Conservation (phyloP, 208 protist genomes). For the Leishmania arabica region DNA sequence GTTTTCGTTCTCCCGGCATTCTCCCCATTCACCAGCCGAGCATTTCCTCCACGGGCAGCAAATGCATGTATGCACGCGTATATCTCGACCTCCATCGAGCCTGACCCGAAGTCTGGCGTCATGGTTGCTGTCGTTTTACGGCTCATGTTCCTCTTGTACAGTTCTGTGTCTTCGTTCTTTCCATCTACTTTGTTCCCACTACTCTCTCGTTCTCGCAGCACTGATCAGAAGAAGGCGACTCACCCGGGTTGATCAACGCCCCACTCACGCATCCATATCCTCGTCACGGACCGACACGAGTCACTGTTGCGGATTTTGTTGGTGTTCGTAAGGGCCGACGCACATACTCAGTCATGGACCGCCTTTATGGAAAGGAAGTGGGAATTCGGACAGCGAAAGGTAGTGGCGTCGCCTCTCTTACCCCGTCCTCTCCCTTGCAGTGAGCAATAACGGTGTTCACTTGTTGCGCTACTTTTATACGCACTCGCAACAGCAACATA, state of each 20-base stretch:
- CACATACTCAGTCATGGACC: neutral
- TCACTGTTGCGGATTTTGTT: neutral
- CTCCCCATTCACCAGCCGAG: too few relatives aligned
- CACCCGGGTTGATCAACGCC: neutral
- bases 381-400: neutral
- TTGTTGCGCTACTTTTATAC: neutral
- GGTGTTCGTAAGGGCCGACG: neutral
- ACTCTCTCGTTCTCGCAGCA: neutral
- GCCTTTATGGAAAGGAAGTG: neutral
- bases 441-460: neutral
- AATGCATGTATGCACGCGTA: neutral
- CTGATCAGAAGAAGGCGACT: neutral
- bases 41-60: neutral
- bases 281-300: neutral
- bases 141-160: conserved; percentile 16
- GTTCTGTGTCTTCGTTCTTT: conserved; percentile 3
- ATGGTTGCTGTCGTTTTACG: neutral
- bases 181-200: neutral
- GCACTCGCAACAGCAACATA: neutral
- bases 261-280: neutral
- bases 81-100: neutral
- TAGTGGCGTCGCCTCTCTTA: neutral
- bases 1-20: neutral
- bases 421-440: neutral
- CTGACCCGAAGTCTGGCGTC: neutral